Evolutionary conservation across 768 basidiomycete genomes (phyloP).

Genomic region (Suillus luteus): DNA sequence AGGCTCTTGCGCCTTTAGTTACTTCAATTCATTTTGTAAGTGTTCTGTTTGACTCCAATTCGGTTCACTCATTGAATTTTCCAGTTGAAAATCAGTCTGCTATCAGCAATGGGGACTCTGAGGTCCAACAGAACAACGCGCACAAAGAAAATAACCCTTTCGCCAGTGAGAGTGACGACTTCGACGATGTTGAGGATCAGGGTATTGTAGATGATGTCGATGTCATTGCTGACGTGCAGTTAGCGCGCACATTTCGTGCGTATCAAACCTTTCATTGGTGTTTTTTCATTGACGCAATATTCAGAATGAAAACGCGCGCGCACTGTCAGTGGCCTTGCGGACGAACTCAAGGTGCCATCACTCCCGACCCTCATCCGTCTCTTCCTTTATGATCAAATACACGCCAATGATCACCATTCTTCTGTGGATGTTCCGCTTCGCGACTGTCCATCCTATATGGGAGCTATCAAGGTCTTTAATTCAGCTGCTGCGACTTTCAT

Average conservation of each 20-base stretch:
- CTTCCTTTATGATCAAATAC: conserved; percentile 12
- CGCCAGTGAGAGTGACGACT: too few relatives aligned
- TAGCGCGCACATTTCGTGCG: too few relatives aligned
- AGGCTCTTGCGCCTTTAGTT: conserved; percentile 14
- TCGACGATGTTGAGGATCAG: too few relatives aligned
- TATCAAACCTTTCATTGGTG: too few relatives aligned
- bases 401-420: not conserved
- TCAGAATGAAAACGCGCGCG: not conserved
- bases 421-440: conserved; percentile 12
- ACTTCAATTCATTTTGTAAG: conserved; percentile 8
- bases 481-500: conserved; percentile 11
- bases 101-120: too few relatives aligned
- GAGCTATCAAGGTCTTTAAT: conserved; percentile 4
- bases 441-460: conserved; percentile 16
- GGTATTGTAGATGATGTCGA: too few relatives aligned
- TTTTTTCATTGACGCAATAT: too few relatives aligned
- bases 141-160: too few relatives aligned
- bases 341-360: not conserved
- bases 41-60: too few relatives aligned
- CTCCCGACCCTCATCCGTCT: not conserved
- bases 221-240: too few relatives aligned
- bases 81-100: not conserved
- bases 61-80: too few relatives aligned
- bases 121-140: too few relatives aligned
- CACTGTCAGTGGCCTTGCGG: not conserved